A percentile compares a stretch with the other conserved stretches of the same genome.
phyloP scores from a whole-genome alignment of 2,329 filamentous ascomycete genomes.

The Ascomycota sp. region DNA sequence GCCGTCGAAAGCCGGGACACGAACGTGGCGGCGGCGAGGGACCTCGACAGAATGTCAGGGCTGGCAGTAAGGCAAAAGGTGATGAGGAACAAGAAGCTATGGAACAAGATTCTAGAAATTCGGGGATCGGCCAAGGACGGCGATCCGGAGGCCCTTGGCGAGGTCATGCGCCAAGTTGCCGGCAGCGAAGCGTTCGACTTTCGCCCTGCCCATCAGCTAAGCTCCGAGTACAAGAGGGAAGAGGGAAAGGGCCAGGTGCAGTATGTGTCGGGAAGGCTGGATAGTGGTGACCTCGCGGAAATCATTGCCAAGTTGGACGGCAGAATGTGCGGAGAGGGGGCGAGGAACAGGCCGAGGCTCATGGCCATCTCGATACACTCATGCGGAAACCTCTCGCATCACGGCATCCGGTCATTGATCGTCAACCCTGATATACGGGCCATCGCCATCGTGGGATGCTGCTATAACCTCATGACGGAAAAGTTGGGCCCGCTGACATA shows the following conservation, averaged over 20 bases:
- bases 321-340: constrained; percentile 4
- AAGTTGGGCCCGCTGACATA: constrained; percentile 70
- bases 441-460: constrained; percentile 93
- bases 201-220: constrained; percentile 26
- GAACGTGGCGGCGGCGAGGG: constrained; percentile 70
- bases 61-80: constrained; percentile 52
- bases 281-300: constrained; percentile 49
- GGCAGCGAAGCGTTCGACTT: constrained; percentile 19
- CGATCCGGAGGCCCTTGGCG: constrained; percentile 18
- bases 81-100: constrained; percentile 70
- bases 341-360: constrained; percentile 25
- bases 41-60: constrained; percentile 66
- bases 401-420: constrained; percentile 69
- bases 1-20: constrained; percentile 75
- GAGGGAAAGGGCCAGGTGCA: constrained; percentile 51
- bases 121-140: constrained; percentile 12
- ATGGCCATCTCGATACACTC: constrained; percentile 94
- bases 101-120: constrained; percentile 28
- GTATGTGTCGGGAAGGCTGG: constrained; percentile 56
- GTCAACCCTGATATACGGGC: constrained; percentile 69
- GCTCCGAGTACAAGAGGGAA: constrained; percentile 30
- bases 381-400: constrained; percentile 92
- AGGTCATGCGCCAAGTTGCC: constrained; percentile 13
- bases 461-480: constrained; percentile 92
- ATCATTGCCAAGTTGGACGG: constrained; percentile 41